Conservation (phyloP, 768 basidiomycete species). For the Cystofilobasidium bisporidii region DNA sequence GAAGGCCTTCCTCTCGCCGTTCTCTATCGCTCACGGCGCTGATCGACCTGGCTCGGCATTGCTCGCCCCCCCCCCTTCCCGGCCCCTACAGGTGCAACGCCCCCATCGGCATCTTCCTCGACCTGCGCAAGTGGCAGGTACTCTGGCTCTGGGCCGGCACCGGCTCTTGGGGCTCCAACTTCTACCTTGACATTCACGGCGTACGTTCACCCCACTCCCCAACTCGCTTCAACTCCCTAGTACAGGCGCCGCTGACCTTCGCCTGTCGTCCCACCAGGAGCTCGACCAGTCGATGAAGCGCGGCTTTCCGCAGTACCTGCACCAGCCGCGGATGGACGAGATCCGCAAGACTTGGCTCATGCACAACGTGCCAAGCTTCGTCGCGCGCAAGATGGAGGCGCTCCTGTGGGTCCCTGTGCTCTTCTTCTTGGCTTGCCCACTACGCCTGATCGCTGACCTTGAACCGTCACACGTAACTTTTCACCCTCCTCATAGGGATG, state of each 20-base stretch:
- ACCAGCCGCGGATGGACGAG: conserved; percentile 79
- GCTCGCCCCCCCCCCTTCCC: conserved; percentile 2
- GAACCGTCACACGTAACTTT: no score
- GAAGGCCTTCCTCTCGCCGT: no score
- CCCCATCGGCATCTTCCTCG: conserved; percentile 75
- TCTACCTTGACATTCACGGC: conserved; percentile 88
- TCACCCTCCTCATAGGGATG: not conserved
- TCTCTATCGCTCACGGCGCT: no score
- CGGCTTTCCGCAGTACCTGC: conserved; percentile 77
- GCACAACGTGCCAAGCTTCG: conserved; percentile 78
- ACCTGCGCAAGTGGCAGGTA: conserved; percentile 82
- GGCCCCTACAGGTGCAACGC: conserved; percentile 69
- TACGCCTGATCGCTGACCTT: no score
- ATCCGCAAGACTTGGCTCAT: conserved; percentile 76
- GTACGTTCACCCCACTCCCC: conserved; percentile 38
- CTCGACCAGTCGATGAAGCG: conserved; percentile 48
- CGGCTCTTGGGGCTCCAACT: conserved; percentile 78
- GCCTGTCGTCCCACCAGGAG: conserved; percentile 12
- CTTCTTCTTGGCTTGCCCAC: not conserved
- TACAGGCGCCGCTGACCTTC: no score
- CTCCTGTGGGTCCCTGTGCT: conserved; percentile 11
- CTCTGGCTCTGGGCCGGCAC: conserved; percentile 78
- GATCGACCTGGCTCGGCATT: no score
- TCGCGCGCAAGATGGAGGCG: conserved; percentile 75
- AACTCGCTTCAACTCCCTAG: no score